These are phyloP conservation scores for Pharnaceum exiguum DNA, from an alignment of 148 eudicot genomes.

Conservation along the genomic window DNA sequence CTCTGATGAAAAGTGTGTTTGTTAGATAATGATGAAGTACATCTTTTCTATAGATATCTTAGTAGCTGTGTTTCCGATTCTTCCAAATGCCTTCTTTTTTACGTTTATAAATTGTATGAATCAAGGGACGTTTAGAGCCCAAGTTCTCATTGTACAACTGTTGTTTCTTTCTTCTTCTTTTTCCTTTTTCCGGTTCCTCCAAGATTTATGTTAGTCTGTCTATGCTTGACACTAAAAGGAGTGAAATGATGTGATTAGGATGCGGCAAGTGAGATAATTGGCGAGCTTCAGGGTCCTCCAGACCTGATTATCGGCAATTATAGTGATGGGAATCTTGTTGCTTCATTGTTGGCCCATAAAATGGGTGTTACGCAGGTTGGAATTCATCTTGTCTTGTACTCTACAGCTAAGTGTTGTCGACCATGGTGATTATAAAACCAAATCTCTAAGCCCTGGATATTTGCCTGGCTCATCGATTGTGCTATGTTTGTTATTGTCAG, in stretches of 20 bases:
- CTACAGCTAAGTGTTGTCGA: too few relatives aligned
- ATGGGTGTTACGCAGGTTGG: constrained; percentile 94
- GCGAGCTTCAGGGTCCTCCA: constrained; percentile 83
- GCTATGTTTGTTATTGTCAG: constrained; percentile 31
- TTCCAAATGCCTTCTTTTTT: too few relatives aligned
- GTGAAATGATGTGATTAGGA: constrained; percentile 44
- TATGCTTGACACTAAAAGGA: neutral
- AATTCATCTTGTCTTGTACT: neutral
- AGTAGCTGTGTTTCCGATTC: too few relatives aligned
- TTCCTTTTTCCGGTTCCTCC: neutral
- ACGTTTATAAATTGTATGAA: too few relatives aligned
- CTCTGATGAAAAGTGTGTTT: too few relatives aligned
- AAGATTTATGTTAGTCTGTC: neutral
- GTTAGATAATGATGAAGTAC: too few relatives aligned
- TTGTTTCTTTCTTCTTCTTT: neutral
- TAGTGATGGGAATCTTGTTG: constrained; percentile 96
- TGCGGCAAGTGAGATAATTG: constrained; percentile 78
- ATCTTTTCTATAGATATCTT: too few relatives aligned
- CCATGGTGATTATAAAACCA: too few relatives aligned
- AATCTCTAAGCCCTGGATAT: too few relatives aligned
- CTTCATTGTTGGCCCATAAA: constrained; percentile 74
- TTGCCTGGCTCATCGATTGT: constrained; percentile 1
- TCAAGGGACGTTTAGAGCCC: too few relatives aligned
- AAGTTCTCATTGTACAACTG: too few relatives aligned
- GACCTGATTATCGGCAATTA: constrained; percentile 94